A percentile compares a stretch with the other conserved stretches of the same genome.
Evolutionary conservation across 768 basidiomycete genomes (phyloP).

Genomic region (Rubroboletus satanas): DNA sequence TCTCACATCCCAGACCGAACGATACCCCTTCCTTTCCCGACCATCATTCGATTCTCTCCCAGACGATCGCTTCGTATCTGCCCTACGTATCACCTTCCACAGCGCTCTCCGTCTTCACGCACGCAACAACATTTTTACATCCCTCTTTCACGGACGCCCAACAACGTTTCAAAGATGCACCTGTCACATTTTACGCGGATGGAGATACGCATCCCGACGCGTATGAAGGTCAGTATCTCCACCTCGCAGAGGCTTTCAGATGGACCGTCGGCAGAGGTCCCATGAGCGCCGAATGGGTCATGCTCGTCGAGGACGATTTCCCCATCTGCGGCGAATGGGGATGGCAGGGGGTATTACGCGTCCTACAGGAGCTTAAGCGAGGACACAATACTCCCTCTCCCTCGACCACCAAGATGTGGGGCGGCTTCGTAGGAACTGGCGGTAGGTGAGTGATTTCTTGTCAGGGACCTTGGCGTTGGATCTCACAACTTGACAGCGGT

Average conservation of each 20-base stretch:
- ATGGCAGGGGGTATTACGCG: slow-evolving; percentile 30
- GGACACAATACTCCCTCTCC: slow-evolving; percentile 13
- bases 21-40: slow-evolving; percentile 19
- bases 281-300: slow-evolving; percentile 37
- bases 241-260: slow-evolving; percentile 39
- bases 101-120: slow-evolving; percentile 39
- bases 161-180: slow-evolving; percentile 22
- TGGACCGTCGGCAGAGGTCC: slow-evolving; percentile 29
- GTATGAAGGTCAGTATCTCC: slow-evolving; percentile 35
- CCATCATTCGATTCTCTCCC: slow-evolving; percentile 28
- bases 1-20: slow-evolving; percentile 39
- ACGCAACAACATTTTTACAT: slow-evolving; percentile 26
- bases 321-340: slow-evolving; percentile 39
- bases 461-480: neutral
- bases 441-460: slow-evolving; percentile 30
- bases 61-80: slow-evolving; percentile 37
- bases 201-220: slow-evolving; percentile 27
- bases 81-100: slow-evolving; percentile 31
- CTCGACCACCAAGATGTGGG: slow-evolving; percentile 24
- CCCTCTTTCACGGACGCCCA: slow-evolving; percentile 31
- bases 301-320: slow-evolving; percentile 44
- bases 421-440: slow-evolving; percentile 41
- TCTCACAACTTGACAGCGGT: slow-evolving; percentile 28
- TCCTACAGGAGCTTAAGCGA: slow-evolving; percentile 31
- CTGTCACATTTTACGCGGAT: slow-evolving; percentile 27